Conservation (phyloP, 2,329 filamentous ascomycete genomes). For the Fusarium poae region DNA sequence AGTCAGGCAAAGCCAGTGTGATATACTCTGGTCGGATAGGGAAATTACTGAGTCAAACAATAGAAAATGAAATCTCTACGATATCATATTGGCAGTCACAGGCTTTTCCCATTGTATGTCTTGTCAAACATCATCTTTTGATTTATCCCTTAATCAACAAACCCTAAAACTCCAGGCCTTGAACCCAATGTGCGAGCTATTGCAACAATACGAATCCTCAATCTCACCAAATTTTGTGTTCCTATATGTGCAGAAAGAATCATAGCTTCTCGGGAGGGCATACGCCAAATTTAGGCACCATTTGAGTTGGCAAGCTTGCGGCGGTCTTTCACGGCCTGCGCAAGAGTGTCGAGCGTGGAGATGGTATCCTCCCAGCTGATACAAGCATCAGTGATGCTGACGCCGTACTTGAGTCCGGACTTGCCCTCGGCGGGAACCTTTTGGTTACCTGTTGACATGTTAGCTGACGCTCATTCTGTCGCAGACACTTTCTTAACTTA, state of each 20-base stretch:
- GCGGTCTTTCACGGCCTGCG: slow-evolving; percentile 79
- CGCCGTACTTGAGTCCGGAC: slow-evolving; percentile 87
- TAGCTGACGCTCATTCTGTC: slow-evolving; percentile 33
- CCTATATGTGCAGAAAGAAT: slow-evolving; percentile 5
- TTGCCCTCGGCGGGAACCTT: slow-evolving; percentile 92
- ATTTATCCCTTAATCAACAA: slow-evolving; percentile 45
- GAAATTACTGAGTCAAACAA: slow-evolving; percentile 13
- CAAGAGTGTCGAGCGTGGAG: slow-evolving; percentile 79
- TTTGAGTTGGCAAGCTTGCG: slow-evolving; percentile 49
- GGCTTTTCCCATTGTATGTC: background rate
- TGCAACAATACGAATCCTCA: slow-evolving; percentile 28
- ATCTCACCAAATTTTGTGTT: slow-evolving; percentile 12
- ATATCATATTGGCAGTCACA: slow-evolving; percentile 4
- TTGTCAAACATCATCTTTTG: slow-evolving; percentile 4
- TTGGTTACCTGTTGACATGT: slow-evolving; percentile 73
- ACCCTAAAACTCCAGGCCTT: slow-evolving; percentile 46
- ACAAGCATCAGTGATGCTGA: slow-evolving; percentile 97
- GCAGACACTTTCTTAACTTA: slow-evolving; percentile 54
- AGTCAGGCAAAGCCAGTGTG: slow-evolving; percentile 29
- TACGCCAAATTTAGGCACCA: slow-evolving; percentile 23
- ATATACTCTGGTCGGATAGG: slow-evolving; percentile 23
- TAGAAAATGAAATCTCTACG: background rate
- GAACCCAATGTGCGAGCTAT: slow-evolving; percentile 35
- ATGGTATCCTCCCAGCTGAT: slow-evolving; percentile 95
- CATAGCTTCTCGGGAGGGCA: background rate